Evolutionary conservation across 2,329 filamentous ascomycete genomes (phyloP), one percentile per base, ranked within the genome.

Genomic region (Apiospora marii): DNA sequence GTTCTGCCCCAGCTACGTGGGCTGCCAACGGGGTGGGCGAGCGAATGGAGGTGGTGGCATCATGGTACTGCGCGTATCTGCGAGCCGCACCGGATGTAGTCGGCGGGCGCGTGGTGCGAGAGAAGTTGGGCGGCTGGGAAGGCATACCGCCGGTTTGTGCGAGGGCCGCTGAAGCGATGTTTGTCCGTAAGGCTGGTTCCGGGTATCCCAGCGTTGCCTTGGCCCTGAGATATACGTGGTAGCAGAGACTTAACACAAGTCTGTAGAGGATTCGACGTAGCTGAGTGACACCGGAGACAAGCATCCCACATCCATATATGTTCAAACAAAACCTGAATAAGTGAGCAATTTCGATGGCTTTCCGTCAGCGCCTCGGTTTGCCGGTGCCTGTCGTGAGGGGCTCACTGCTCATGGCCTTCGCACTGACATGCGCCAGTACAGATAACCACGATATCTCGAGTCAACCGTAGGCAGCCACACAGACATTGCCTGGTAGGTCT

Each of bases 381-480:
- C 8, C 22, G 30, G 22, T 37, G 30, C 27, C 53, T 58, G 51
- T 8, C 2, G 30, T 34, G 53, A 37, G 51, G 27, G 37, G 37
- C 37, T 41, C 37, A 41, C 10, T 8, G 51, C 27, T 30, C 53
- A 22, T 61, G 14, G 53, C 30, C 22, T n/a, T 22, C 53, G 53
- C 53, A 61, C 53, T 61, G 53, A 61, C 53, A 37, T 19, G 30
- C 10, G 53, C 22, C 8, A 22, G 30, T 37, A 53, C 53, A 49
- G n/a, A 51, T 14, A 10, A 6, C 10, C 10, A 34, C 41, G 16
- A 10, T 61, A 61, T 61, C 34, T 10, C 58, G 58, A 64, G 58
- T 64, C 58, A 64, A 41, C 58, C n/a, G 58, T 41, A 64, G 19
- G 58, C 34, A 12, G 12, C 8, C 58, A 64, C 34, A 64, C 58